Base-by-base conservation (phyloP, 2,329 filamentous ascomycete genomes). In the Fusarium temperatum region DNA sequence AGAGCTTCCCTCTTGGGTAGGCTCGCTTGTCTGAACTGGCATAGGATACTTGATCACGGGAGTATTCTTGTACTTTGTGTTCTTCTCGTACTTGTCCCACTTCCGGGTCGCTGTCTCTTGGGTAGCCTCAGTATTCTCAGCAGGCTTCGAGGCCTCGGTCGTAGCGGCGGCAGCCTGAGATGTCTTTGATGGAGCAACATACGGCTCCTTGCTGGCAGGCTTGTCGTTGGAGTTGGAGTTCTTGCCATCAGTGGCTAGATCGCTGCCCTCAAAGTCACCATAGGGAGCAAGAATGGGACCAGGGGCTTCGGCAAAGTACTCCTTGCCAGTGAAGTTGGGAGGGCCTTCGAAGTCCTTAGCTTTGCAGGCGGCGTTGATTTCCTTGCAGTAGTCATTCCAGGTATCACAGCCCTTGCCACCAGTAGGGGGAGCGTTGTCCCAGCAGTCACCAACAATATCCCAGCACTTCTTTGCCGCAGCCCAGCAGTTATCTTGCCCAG, bases 321-420 rank as follows among this genome's bases (percentile, higher is more conserved):
- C 80, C 66, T 79, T 73, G 36, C 85, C 82, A 38, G 78, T 77
- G 65, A 84, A 81, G 30, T 84, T 78, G 11, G 87, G 86, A 39
- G 89, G 89, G 0, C 89, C 89, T 11, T 78, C 78, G 61, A 84
- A 88, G 63, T 84, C 70, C 3, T 82, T 80, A 3, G 78, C 77
- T n/a, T 79, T 71, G 75, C 89, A 90, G 8, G 78, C 81, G 13
- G 78, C 74, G 75, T 86, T 82, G 59, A 89, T 83, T 6, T 71
- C 80, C 41, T 81, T 80, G 82, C 93, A 94, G 82, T 91, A 92
- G 18, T 81, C 78, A 77, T 90, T 87, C 90, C 90, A 94, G 39
- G 87, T 82, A 54, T 86, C 81, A 82, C 93, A 95, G 73, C 88
- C 88, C 3, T 81, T 82, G 70, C 83, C 82, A 3, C 92, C 92